These are phyloP conservation scores for Nitzschia sp. DNA, from an alignment of 108 stramenopile genomes.

Conservation along the genomic window DNA sequence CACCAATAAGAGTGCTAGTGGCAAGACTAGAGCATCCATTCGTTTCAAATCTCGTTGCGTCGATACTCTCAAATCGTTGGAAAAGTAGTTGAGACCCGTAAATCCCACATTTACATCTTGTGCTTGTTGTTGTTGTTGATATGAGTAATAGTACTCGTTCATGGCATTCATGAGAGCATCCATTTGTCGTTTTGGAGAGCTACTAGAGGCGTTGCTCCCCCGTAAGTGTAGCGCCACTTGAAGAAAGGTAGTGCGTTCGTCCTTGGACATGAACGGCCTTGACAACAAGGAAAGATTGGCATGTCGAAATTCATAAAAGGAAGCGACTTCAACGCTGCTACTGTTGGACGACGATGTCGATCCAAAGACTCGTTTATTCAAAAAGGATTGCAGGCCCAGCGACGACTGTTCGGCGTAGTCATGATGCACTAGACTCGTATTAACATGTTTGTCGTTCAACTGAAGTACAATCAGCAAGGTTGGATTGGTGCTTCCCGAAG, in stretches of 20 bases:
- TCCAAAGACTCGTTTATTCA: not conserved
- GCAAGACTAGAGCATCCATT: constrained; percentile 31
- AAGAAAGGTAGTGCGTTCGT: not conserved
- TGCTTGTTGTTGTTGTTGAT: not conserved
- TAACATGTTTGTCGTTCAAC: not conserved
- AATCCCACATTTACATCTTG: constrained; percentile 5
- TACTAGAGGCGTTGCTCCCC: not conserved
- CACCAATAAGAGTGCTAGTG: constrained; percentile 34
- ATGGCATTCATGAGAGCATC: not conserved
- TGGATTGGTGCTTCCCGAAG: not conserved
- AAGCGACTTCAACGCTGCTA: constrained; percentile 4
- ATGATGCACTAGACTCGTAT: not conserved
- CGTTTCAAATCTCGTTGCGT: constrained; percentile 11
- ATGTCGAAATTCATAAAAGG: constrained; percentile 3
- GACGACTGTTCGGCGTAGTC: not conserved
- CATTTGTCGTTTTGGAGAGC: not conserved
- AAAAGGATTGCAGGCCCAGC: not conserved
- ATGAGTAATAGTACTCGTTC: not conserved
- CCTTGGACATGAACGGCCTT: not conserved
- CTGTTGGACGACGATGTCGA: not conserved
- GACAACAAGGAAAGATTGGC: not conserved
- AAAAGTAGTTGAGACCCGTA: constrained; percentile 26
- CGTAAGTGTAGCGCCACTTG: not conserved
- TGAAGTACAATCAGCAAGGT: not conserved
- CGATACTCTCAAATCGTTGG: constrained; percentile 6